Evolutionary conservation across 2,329 filamentous ascomycete genomes (phyloP).

Genomic region (Botrytis galanthina): DNA sequence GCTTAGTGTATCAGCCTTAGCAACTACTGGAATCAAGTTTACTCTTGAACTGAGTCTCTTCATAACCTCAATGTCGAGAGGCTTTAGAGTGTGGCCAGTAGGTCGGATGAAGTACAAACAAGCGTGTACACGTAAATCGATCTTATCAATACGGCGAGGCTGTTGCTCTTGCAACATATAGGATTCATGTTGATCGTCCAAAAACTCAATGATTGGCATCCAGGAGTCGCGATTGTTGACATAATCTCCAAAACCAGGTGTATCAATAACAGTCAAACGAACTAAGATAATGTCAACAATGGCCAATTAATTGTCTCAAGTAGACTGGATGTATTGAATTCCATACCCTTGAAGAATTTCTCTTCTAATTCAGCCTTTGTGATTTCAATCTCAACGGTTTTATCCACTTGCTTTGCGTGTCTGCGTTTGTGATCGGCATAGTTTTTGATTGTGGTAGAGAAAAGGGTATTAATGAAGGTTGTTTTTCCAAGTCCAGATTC

Average conservation of each 20-base stretch:
- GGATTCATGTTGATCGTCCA: conserved; percentile 99
- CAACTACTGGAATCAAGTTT: conserved; percentile 96
- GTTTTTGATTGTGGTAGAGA: conserved; percentile 99
- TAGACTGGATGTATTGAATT: not conserved
- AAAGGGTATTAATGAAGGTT: conserved; percentile 99
- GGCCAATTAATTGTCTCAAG: conserved; percentile 2
- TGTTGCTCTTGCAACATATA: conserved; percentile 99
- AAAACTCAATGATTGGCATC: conserved; percentile 99
- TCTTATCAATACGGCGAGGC: conserved; percentile 96
- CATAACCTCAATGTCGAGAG: conserved; percentile 99
- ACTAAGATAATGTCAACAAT: conserved; percentile 54
- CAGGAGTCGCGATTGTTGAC: conserved; percentile 99
- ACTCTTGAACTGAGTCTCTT: conserved; percentile 97
- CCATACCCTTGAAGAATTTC: conserved; percentile 99
- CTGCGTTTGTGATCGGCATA: conserved; percentile 99
- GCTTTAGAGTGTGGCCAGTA: conserved; percentile 97
- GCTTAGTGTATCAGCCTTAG: conserved; percentile 97
- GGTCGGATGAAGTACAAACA: conserved; percentile 99
- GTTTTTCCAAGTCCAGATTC: conserved; percentile 99
- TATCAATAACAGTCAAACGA: conserved; percentile 97
- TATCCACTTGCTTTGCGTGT: conserved; percentile 99
- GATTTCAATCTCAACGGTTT: conserved; percentile 99
- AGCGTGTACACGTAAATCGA: conserved; percentile 96
- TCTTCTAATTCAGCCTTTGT: conserved; percentile 99
- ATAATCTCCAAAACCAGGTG: conserved; percentile 98